These are phyloP conservation scores for Lepidium africanum DNA, from an alignment of 345 rosid genomes.

Conservation along the genomic window DNA sequence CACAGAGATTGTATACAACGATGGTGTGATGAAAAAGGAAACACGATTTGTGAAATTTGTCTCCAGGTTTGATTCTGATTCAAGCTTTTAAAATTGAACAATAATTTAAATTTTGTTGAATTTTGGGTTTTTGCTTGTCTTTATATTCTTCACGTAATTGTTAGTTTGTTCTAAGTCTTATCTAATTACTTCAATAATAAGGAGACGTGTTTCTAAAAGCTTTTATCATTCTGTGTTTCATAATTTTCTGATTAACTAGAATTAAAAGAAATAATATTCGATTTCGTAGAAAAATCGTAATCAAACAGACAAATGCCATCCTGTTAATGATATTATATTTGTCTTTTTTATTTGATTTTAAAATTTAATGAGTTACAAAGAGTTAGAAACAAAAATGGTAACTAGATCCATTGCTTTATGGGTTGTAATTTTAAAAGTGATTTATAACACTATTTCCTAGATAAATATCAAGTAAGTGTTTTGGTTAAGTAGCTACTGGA, in stretches of 20 bases:
- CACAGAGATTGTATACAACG: slow-evolving; percentile 94
- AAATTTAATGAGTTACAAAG: neutral
- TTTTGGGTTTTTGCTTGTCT: neutral
- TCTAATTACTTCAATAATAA: neutral
- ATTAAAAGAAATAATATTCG: slow-evolving; percentile 7
- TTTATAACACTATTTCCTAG: too few species aligned
- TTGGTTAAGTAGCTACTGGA: too few species aligned
- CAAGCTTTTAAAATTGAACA: neutral
- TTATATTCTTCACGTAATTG: neutral
- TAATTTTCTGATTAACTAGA: neutral
- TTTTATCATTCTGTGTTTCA: neutral
- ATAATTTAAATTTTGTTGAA: neutral
- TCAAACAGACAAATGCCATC: slow-evolving; percentile 21
- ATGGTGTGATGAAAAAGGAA: slow-evolving; percentile 98
- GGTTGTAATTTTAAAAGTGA: neutral
- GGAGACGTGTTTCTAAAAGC: neutral
- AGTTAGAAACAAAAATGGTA: slow-evolving; percentile 8
- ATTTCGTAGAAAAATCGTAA: slow-evolving; percentile 1
- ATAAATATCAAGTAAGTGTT: too few species aligned
- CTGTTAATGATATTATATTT: slow-evolving; percentile 9
- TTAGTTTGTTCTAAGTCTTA: neutral
- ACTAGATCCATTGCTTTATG: slow-evolving; percentile 12
- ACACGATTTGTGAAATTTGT: slow-evolving; percentile 86
- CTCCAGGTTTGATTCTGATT: slow-evolving; percentile 54
- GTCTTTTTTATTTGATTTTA: neutral